These are phyloP conservation scores for Debaryomyces sp. DNA, from an alignment of 1,139 yeast genomes.

Conservation along the genomic window DNA sequence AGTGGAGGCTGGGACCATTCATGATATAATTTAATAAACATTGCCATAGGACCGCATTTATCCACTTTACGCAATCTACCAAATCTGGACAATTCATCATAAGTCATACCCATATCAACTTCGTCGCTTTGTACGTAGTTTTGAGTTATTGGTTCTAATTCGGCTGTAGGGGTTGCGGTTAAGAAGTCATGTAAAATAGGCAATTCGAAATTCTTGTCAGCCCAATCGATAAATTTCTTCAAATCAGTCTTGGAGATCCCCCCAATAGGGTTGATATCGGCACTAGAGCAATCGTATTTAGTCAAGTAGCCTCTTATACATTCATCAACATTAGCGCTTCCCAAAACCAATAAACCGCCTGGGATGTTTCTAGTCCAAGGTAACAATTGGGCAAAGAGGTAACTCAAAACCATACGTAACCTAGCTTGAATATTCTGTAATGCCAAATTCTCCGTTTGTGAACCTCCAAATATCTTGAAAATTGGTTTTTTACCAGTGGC, in stretches of 20 bases:
- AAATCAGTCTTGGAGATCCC: slow-evolving; percentile 94
- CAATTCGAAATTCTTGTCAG: slow-evolving; percentile 64
- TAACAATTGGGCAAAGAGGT: slow-evolving; percentile 87
- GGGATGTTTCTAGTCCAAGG: slow-evolving; percentile 87
- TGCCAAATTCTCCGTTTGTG: slow-evolving; percentile 87
- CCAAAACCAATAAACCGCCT: slow-evolving; percentile 86
- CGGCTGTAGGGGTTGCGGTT: slow-evolving; percentile 96
- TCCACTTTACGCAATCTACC: slow-evolving; percentile 92
- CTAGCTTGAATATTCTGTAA: slow-evolving; percentile 96
- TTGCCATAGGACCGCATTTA: slow-evolving; percentile 94
- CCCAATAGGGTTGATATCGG: slow-evolving; percentile 98
- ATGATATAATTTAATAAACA: slow-evolving; percentile 87
- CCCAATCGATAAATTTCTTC: slow-evolving; percentile 82
- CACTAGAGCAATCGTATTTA: slow-evolving; percentile 94
- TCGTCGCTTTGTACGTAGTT: slow-evolving; percentile 95
- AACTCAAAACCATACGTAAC: slow-evolving; percentile 89
- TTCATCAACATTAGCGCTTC: slow-evolving; percentile 98
- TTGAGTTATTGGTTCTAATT: slow-evolving; percentile 91
- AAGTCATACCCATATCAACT: slow-evolving; percentile 97
- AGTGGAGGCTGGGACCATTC: slow-evolving; percentile 81
- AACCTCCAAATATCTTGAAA: slow-evolving; percentile 91
- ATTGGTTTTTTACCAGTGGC: slow-evolving; percentile 90
- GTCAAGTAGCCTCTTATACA: slow-evolving; percentile 93
- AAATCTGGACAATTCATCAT: slow-evolving; percentile 87
- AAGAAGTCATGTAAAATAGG: slow-evolving; percentile 80